Base-by-base conservation (phyloP, 768 basidiomycete genomes). In the Tricholoma hemisulphureum region DNA sequence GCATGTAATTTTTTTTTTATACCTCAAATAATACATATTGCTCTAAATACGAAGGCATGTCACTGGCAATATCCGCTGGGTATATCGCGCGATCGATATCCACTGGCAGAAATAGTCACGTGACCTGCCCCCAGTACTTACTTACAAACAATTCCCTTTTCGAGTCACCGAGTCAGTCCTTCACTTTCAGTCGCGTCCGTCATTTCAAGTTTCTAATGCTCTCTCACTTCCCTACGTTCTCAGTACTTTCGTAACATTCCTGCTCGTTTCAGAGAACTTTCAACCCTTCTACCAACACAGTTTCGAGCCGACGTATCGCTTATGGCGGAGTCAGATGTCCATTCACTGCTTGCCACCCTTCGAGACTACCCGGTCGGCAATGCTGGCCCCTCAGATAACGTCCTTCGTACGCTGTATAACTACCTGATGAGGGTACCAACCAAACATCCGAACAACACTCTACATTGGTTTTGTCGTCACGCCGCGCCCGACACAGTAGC, bases 391-490 rank as follows among this genome's bases (percentile, higher is more conserved):
- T 72, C 80, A 32, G 82, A 84, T 61, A 71, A 69, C 31, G 71
- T 83, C 18, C 75, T 91, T 9, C 73, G 68, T 1, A 73, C 68
- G 2, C 69, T 89, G 39, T 87, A 80, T 65, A 70, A 69, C 11
- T 82, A 84, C 66, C 73, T 91, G 9, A 80, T 88, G 71, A 71
- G 69, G 18, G 72, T 78, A 0, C 72, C 39, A 10, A 13, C 76
- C 3, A 70, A 74, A 50, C 67, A 70, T 46, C 61, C 72, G 29
- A 67, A 69, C 43, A 77, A 79, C 50, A 70, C 73, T 29, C 60
- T 81, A 53, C 94, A 97, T 65, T 95, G 93, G 92, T 95, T 89
- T 69, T 97, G 95, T 70, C 69, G 74, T 26, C 78, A 80, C 34
- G 87, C 86, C 3, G 73, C 81, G 29, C 67, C 77, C 8, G 73